phyloP scores from a whole-genome alignment of 2,329 filamentous ascomycete species.

The Cordyceps javanica region DNA sequence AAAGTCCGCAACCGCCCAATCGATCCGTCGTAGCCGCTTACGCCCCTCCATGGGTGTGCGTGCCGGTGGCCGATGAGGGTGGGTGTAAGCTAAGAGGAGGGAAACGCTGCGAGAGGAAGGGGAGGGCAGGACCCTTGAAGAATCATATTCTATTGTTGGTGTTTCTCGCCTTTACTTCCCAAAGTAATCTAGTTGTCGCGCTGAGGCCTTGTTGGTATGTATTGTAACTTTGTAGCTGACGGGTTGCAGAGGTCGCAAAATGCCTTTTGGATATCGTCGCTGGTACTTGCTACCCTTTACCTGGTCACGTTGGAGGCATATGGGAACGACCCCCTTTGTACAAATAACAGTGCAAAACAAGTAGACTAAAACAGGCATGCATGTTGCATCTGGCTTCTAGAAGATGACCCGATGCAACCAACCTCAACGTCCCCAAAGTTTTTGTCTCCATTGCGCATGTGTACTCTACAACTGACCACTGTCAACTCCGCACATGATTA shows the following conservation, averaged over 20 bases:
- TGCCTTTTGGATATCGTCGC: too few relatives aligned
- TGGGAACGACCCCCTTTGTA: too few relatives aligned
- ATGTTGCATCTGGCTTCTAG: background rate
- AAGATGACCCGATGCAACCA: background rate
- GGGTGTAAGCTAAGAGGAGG: background rate
- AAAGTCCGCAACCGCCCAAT: background rate
- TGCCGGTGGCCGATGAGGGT: background rate
- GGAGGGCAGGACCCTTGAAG: conserved; percentile 1
- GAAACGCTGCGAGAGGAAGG: too few relatives aligned
- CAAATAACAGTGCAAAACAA: background rate
- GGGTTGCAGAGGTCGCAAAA: too few relatives aligned
- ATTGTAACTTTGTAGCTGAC: too few relatives aligned
- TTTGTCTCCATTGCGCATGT: background rate
- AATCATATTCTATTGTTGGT: background rate
- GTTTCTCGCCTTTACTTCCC: too few relatives aligned
- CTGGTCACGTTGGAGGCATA: too few relatives aligned
- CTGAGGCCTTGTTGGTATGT: too few relatives aligned
- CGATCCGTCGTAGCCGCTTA: conserved; percentile 10
- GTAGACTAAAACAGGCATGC: background rate
- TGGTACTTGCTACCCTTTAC: too few relatives aligned
- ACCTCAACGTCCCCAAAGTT: too few relatives aligned
- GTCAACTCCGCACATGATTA: too few relatives aligned
- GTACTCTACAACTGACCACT: background rate
- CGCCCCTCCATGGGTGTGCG: background rate
- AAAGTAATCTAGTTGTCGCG: too few relatives aligned